Conservation (phyloP, 2,329 filamentous ascomycete species). For the Leptoxyphium fumago region DNA sequence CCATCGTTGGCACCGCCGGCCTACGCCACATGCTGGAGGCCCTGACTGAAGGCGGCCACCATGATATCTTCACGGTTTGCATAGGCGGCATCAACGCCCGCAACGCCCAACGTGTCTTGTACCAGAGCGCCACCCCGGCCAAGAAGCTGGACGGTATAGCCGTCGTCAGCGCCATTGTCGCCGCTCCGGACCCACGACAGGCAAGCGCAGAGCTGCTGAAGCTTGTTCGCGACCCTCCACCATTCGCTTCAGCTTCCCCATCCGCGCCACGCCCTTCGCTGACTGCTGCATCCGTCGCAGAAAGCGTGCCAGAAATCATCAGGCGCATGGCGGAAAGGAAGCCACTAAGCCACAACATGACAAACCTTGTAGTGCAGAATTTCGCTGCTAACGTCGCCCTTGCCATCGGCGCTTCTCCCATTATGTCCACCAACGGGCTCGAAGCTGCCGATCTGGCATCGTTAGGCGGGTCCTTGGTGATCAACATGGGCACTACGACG, state of each 20-base stretch:
- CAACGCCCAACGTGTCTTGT: conserved; percentile 61
- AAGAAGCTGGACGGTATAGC: conserved; percentile 68
- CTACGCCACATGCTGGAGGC: conserved; percentile 50
- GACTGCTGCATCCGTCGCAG: conserved; percentile 14
- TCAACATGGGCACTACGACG: conserved; percentile 92
- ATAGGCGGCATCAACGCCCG: conserved; percentile 76
- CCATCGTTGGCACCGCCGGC: conserved; percentile 60
- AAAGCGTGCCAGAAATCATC: conserved; percentile 27
- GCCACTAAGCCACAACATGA: conserved; percentile 91
- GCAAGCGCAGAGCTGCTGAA: conserved; percentile 45
- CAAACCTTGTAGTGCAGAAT: conserved; percentile 89
- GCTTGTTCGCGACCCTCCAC: conserved; percentile 35
- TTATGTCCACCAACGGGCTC: conserved; percentile 79
- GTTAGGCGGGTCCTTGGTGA: conserved; percentile 63
- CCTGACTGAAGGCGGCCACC: conserved; percentile 35
- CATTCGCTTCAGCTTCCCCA: conserved; percentile 14
- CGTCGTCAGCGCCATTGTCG: conserved; percentile 78
- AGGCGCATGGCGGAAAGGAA: conserved; percentile 44
- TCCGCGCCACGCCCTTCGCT: conserved; percentile 16
- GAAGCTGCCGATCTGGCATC: conserved; percentile 70
- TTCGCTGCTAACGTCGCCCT: conserved; percentile 85
- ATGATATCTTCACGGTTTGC: conserved; percentile 51
- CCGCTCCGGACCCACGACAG: conserved; percentile 49
- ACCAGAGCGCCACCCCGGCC: conserved; percentile 44
- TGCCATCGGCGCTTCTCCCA: conserved; percentile 71